Percentiles rank a stretch among this genome's conserved stretches.
Conservation (phyloP, 169 alveolate species). For the Besnoitia besnoiti region DNA sequence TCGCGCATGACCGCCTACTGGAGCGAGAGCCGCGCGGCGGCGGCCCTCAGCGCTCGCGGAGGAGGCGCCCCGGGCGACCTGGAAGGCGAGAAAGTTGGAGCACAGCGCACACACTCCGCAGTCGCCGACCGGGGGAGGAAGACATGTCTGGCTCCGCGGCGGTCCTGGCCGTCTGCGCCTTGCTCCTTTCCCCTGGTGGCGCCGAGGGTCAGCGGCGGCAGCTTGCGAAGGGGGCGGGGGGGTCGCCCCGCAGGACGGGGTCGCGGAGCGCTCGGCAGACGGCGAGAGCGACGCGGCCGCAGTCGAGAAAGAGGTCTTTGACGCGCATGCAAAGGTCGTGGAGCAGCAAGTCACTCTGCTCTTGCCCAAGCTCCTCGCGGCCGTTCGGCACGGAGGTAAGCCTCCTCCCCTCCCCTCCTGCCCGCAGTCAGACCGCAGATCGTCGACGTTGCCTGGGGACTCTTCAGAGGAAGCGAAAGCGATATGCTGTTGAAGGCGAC, state of each 20-base stretch:
- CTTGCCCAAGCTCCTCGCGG: conserved; percentile 24
- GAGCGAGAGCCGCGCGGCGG: not conserved
- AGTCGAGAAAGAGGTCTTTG: not conserved
- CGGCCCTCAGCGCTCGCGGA: not conserved
- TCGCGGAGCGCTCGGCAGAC: not conserved
- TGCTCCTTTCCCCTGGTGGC: not conserved
- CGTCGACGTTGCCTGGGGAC: too few relatives aligned
- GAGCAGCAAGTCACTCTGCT: not conserved
- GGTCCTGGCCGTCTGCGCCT: not conserved
- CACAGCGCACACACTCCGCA: not conserved
- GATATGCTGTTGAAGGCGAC: too few relatives aligned
- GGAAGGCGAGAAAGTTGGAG: not conserved
- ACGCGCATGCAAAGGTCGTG: not conserved
- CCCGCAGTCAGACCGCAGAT: not conserved
- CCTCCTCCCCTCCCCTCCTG: not conserved
- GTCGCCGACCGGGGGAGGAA: not conserved
- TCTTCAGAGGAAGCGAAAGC: too few relatives aligned
- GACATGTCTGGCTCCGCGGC: not conserved
- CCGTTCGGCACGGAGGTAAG: conserved; percentile 11
- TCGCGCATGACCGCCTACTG: not conserved
- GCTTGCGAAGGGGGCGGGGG: not conserved
- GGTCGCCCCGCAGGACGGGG: not conserved
- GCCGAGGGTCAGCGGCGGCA: not conserved
- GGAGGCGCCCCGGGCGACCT: not conserved
- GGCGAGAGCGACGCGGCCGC: not conserved